Percentiles rank a stretch among this genome's conserved stretches.
Evolutionary conservation across 192 early-diverging fungal genomes (phyloP).

Genomic region (Umbelopsis ramanniana): DNA sequence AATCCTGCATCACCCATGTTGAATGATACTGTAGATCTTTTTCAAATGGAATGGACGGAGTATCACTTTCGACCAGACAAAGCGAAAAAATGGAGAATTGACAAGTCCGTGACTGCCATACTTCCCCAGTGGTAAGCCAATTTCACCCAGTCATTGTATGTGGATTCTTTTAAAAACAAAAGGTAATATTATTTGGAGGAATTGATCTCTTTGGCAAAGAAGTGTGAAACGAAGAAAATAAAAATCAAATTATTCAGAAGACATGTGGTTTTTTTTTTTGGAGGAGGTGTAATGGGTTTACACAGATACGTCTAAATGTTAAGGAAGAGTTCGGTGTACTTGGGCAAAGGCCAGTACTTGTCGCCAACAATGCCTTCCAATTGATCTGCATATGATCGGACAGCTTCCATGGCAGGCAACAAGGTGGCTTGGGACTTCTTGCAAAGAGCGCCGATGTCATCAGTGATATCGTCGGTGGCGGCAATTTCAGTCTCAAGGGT

Average conservation of each 20-base stretch:
- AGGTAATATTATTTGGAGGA: too few relatives aligned
- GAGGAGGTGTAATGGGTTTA: not conserved
- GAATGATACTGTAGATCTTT: not conserved
- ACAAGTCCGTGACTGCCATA: too few relatives aligned
- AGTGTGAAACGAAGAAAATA: too few relatives aligned
- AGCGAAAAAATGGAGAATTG: too few relatives aligned
- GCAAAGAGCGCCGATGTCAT: slow-evolving; percentile 46
- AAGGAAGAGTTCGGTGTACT: slow-evolving; percentile 93
- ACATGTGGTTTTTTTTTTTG: too few relatives aligned
- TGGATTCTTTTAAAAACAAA: too few relatives aligned
- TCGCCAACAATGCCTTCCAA: slow-evolving; percentile 84
- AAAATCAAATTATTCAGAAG: too few relatives aligned
- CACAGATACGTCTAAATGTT: slow-evolving; percentile 49
- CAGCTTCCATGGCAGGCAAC: slow-evolving; percentile 75
- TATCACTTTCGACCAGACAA: not conserved
- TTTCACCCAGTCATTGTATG: too few relatives aligned
- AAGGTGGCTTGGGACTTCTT: slow-evolving; percentile 6
- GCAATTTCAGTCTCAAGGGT: slow-evolving; percentile 63
- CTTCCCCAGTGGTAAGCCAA: too few relatives aligned
- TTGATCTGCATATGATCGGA: slow-evolving; percentile 70
- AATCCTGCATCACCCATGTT: slow-evolving; percentile 50
- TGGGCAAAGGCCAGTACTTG: slow-evolving; percentile 96
- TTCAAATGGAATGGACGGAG: not conserved
- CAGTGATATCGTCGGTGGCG: slow-evolving; percentile 60
- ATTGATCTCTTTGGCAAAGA: too few relatives aligned